phyloP scores from a whole-genome alignment of 2,329 filamentous ascomycete genomes.

The Ustilaginoidea virens region DNA sequence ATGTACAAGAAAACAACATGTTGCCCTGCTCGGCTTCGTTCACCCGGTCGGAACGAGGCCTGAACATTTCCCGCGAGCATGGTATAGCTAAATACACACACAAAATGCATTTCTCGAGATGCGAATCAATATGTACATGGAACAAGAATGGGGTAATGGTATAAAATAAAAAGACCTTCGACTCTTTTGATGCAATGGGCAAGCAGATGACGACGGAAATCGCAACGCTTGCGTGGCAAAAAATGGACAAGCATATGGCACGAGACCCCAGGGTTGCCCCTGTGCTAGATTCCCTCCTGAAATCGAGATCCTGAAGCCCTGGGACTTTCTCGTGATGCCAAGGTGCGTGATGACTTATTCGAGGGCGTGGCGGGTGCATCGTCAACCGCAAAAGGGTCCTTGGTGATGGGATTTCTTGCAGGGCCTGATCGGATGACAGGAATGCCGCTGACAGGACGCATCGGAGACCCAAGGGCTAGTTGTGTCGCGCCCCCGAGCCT shows the following conservation, averaged over 20 bases:
- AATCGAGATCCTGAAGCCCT: conserved; percentile 23
- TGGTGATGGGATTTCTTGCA: conserved; percentile 44
- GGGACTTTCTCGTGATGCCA: conserved; percentile 19
- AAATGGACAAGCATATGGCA: conserved; percentile 1
- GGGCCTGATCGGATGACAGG: conserved; percentile 51
- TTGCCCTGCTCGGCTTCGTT: no score
- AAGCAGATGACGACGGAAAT: no score
- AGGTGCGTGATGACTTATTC: conserved; percentile 17
- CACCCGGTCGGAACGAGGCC: no score
- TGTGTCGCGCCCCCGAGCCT: conserved; percentile 18
- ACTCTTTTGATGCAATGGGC: no score
- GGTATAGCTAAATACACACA: no score
- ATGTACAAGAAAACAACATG: no score
- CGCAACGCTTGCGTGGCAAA: no score
- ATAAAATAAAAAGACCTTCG: no score
- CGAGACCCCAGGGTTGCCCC: background rate
- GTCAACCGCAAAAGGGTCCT: conserved; percentile 29
- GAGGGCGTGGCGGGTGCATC: conserved; percentile 11
- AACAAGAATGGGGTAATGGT: no score
- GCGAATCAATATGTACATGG: no score
- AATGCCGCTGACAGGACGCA: conserved; percentile 44
- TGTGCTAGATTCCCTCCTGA: conserved; percentile 22
- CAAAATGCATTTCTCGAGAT: no score
- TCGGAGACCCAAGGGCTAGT: conserved; percentile 39
- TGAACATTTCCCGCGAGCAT: no score